Percentiles rank a stretch among this genome's conserved stretches.
phyloP scores from a whole-genome alignment of 768 basidiomycete species.

The Cyclocybe cylindracea region DNA sequence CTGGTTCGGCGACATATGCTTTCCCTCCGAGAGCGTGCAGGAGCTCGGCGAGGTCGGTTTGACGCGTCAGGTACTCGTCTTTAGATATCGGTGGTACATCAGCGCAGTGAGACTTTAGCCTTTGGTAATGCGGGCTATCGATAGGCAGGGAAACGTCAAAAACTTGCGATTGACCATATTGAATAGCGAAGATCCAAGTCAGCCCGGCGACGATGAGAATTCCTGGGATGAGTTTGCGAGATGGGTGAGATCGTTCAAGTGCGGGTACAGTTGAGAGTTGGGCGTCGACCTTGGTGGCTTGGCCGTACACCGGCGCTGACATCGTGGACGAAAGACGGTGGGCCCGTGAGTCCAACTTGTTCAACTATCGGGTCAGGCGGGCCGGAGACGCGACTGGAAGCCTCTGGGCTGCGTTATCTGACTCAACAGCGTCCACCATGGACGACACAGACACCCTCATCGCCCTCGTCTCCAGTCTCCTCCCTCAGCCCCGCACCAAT shows the following conservation, averaged over 20 bases:
- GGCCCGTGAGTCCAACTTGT: no score
- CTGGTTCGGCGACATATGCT: slow-evolving; percentile 81
- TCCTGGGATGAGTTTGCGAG: neutral
- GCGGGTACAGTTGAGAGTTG: no score
- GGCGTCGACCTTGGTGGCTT: no score
- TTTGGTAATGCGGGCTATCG: neutral
- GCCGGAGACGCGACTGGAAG: no score
- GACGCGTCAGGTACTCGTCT: slow-evolving; percentile 52
- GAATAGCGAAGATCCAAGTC: neutral
- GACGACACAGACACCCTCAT: slow-evolving; percentile 63
- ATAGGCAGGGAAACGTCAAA: no score
- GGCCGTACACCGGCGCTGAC: no score
- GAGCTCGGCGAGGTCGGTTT: slow-evolving; percentile 48
- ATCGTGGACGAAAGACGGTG: no score
- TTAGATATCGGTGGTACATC: slow-evolving; percentile 46
- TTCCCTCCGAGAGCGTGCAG: slow-evolving; percentile 53
- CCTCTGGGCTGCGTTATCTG: neutral
- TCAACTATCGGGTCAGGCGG: no score
- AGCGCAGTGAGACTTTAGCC: slow-evolving; percentile 41
- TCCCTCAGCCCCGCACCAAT: slow-evolving; percentile 37
- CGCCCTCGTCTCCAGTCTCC: slow-evolving; percentile 64
- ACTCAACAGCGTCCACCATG: neutral
- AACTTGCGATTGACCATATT: neutral
- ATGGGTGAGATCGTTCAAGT: neutral
- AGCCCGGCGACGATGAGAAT: neutral